Evolutionary conservation across 2,329 filamentous ascomycete genomes (phyloP), one percentile per base, ranked within the genome.

Genomic region (Neofusicoccum parvum): DNA sequence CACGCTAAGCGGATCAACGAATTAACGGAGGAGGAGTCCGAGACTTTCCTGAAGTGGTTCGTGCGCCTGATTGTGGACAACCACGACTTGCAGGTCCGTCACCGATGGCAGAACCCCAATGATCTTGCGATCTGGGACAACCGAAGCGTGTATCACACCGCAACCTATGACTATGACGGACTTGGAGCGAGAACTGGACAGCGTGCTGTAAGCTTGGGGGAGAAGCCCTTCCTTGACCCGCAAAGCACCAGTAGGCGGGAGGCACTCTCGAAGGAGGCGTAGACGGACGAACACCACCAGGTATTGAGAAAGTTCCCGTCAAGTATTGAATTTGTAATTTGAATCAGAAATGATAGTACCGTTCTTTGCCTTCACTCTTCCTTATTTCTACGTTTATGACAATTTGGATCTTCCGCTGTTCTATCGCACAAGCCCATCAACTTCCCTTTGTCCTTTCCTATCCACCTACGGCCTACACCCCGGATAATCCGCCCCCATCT

Each of bases 71-170:
- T 85, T 3, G 72, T 75, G 0, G 77, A 83, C 62, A 85, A 82
- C 69, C 83, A 85, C 68, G 83, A 85, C 67, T 67, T 84, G 59
- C 82, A 83, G 69, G 81, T 84, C 3, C 70, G 83, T n/a, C 79
- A 81, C 68, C 77, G 80, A 67, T 85, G 83, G 83, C 73, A 77
- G 72, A 82, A 82, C 66, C 67, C 73, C 65, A 82, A 85, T 67
- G 81, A 83, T 70, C 74, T 83, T 69, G 84, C 87, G 1, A 88
- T 90, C 67, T 91, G 88, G 88, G 88, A 91, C 71, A 90, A 90
- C 66, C 77, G 86, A 5, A 84, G 82, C 59, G 82, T 79, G 0
- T 87, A 85, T 73, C 86, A 88, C 69, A 83, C 83, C 45, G 87
- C 86, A 0, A 90, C 86, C 0, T 88, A 85, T 67, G 88, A 90